These are phyloP conservation scores for Globisporangium solare DNA, from an alignment of 352 stramenopile species.

Conservation along the genomic window DNA sequence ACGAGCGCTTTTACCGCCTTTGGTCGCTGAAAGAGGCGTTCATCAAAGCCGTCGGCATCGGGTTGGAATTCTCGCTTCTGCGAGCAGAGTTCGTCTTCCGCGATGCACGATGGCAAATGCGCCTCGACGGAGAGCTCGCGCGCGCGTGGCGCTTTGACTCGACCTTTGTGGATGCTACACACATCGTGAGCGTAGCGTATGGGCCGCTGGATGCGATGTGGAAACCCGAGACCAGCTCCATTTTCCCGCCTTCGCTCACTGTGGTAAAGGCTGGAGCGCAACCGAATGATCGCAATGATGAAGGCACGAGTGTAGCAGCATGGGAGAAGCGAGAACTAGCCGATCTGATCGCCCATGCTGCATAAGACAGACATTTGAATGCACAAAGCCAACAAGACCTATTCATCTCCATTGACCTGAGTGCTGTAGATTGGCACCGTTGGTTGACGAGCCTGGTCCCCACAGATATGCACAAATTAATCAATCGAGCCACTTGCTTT, in stretches of 20 bases:
- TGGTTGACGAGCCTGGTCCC: too few species aligned
- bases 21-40: slow-evolving; percentile 80
- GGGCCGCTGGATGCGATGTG: slow-evolving; percentile 41
- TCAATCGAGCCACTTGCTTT: neutral
- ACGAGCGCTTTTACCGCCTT: slow-evolving; percentile 49
- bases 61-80: slow-evolving; percentile 53
- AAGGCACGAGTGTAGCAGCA: neutral
- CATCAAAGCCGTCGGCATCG: slow-evolving; percentile 71
- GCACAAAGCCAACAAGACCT: neutral
- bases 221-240: slow-evolving; percentile 36
- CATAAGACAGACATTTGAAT: neutral
- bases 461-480: neutral
- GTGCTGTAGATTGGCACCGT: neutral
- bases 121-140: slow-evolving; percentile 32
- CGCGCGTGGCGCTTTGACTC: slow-evolving; percentile 42
- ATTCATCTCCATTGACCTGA: too few species aligned
- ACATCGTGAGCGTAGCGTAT: slow-evolving; percentile 45
- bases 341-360: neutral
- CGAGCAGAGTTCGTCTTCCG: slow-evolving; percentile 41
- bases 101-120: slow-evolving; percentile 28
- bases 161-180: slow-evolving; percentile 21
- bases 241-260: slow-evolving; percentile 19
- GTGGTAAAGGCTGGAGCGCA: too few species aligned
- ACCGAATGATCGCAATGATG: too few species aligned
- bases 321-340: slow-evolving; percentile 12